A percentile compares a stretch with the other conserved stretches of the same genome.
These are phyloP conservation scores for Guyanaporus albipodus DNA, from an alignment of 768 basidiomycete species.

Conservation along the genomic window DNA sequence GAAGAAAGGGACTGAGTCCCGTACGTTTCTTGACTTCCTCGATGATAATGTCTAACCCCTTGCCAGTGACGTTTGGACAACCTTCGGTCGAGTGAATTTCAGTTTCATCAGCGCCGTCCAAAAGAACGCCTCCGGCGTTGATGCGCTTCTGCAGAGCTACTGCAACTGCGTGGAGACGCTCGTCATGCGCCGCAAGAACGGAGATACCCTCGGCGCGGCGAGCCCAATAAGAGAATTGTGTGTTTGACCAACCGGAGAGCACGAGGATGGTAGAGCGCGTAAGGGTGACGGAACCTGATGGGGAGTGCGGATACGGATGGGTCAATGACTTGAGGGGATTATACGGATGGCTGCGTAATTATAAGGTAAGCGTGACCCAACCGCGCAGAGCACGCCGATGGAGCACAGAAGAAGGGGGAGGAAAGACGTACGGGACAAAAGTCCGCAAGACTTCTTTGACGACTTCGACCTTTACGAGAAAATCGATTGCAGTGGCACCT, in stretches of 20 bases:
- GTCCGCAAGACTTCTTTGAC: conserved; percentile 47
- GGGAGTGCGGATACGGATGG: conserved; percentile 37
- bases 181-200: conserved; percentile 41
- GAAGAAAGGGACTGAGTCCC: conserved; percentile 45
- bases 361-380: conserved; percentile 22
- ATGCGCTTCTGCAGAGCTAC: conserved; percentile 41
- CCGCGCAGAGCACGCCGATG: conserved; percentile 4
- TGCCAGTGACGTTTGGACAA: conserved; percentile 42
- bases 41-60: conserved; percentile 47
- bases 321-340: conserved; percentile 47
- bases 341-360: conserved; percentile 44
- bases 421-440: conserved; percentile 45
- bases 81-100: conserved; percentile 28
- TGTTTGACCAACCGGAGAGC: conserved; percentile 51
- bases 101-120: conserved; percentile 24
- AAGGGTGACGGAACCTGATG: conserved; percentile 42
- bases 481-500: conserved; percentile 46
- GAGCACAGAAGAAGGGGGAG: not conserved
- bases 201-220: conserved; percentile 48
- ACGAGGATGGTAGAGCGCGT: conserved; percentile 46
- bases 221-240: conserved; percentile 54
- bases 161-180: conserved; percentile 38
- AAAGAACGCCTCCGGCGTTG: conserved; percentile 30
- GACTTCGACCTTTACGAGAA: conserved; percentile 50
- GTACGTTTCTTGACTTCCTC: conserved; percentile 48